Percentiles rank a stretch among this genome's conserved stretches.
These are phyloP conservation scores for Fragilariopsis cylindrus DNA, from an alignment of 108 stramenopile species.

Conservation along the genomic window DNA sequence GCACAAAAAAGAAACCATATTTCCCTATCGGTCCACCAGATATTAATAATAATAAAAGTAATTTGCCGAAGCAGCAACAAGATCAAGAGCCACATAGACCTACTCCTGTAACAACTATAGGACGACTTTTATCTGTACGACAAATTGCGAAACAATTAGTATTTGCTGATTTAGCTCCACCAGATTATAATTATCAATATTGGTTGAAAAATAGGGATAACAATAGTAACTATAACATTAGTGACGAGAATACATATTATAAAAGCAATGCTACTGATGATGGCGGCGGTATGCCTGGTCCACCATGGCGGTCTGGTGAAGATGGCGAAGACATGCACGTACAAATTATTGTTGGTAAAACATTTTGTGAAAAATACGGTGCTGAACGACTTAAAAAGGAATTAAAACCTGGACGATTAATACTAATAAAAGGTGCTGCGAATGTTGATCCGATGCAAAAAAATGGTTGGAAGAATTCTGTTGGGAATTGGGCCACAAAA, in stretches of 20 bases:
- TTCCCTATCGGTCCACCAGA: slow-evolving; percentile 4
- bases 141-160: slow-evolving; percentile 35
- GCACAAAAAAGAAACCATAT: neutral
- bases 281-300: neutral
- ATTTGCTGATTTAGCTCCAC: slow-evolving; percentile 46
- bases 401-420: slow-evolving; percentile 28
- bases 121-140: slow-evolving; percentile 37
- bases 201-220: neutral
- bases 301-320: slow-evolving; percentile 32
- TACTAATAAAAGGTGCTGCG: slow-evolving; percentile 32
- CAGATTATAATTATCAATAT: neutral
- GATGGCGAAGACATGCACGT: slow-evolving; percentile 40
- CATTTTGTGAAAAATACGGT: slow-evolving; percentile 18
- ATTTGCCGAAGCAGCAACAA: neutral
- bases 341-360: slow-evolving; percentile 43
- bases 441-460: slow-evolving; percentile 31
- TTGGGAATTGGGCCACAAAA: slow-evolving; percentile 34
- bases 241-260: neutral
- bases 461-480: slow-evolving; percentile 10
- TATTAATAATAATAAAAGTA: neutral
- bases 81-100: neutral
- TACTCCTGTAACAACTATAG: slow-evolving; percentile 25
- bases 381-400: slow-evolving; percentile 1
- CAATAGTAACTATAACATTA: neutral
- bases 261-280: slow-evolving; percentile 4